Evolutionary conservation across 352 stramenopile genomes (phyloP).

Genomic region (Phytophthora sp.): DNA sequence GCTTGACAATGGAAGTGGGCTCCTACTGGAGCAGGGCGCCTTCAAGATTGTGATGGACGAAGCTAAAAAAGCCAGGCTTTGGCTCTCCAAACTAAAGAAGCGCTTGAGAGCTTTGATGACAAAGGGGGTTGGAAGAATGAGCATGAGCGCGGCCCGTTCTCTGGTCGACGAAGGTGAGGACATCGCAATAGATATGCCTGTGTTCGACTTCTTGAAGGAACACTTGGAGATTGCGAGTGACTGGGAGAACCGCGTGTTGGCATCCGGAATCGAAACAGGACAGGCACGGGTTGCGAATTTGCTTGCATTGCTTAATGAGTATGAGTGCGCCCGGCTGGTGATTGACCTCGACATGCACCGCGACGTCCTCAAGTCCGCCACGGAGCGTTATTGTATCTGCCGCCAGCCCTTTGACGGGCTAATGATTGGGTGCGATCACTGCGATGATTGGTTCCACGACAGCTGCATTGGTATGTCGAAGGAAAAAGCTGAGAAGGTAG

Average conservation of each 20-base stretch:
- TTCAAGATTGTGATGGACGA: conserved; percentile 85
- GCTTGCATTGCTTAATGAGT: conserved; percentile 78
- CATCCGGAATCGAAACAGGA: conserved; percentile 78
- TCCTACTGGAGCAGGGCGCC: conserved; percentile 76
- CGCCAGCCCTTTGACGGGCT: conserved; percentile 90
- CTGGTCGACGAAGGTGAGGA: conserved; percentile 86
- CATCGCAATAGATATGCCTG: conserved; percentile 72
- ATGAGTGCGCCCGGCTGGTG: conserved; percentile 72
- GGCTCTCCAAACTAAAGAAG: conserved; percentile 88
- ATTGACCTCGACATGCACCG: conserved; percentile 90
- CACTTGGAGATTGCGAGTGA: conserved; percentile 78
- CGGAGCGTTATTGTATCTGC: conserved; percentile 91
- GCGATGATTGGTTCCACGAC: conserved; percentile 92
- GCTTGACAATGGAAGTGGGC: conserved; percentile 57
- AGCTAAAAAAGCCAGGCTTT: conserved; percentile 79
- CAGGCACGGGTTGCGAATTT: conserved; percentile 79
- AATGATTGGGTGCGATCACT: conserved; percentile 91
- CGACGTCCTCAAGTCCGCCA: conserved; percentile 91
- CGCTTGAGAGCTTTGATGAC: conserved; percentile 72
- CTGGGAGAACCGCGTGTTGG: conserved; percentile 81
- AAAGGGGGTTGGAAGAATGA: conserved; percentile 73
- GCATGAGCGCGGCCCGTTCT: conserved; percentile 57
- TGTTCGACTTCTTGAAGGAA: conserved; percentile 83
- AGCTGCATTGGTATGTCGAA: conserved; percentile 91
- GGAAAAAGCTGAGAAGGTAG: conserved; percentile 94